Evolutionary conservation across 176 grass and related monocot genomes (phyloP).

Genomic region (Elaeis guineensis): DNA sequence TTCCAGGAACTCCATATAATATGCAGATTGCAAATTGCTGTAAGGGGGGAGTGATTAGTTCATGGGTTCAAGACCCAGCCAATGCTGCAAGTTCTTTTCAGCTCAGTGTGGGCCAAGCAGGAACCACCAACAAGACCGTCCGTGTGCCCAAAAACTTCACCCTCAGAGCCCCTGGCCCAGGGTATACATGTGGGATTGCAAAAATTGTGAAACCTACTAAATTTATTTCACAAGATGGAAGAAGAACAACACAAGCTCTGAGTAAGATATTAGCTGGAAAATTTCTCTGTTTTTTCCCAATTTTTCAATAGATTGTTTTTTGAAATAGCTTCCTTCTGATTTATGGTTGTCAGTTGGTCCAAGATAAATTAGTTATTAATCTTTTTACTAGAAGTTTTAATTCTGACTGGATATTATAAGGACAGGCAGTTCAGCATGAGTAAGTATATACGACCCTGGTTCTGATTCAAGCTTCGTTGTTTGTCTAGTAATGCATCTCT

Average conservation of each 20-base stretch:
- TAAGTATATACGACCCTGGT: too few species aligned
- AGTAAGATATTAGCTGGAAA: background rate
- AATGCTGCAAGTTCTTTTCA: slow-evolving; percentile 22
- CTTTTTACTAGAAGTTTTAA: too few species aligned
- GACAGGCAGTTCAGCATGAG: too few species aligned
- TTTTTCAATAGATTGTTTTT: too few species aligned
- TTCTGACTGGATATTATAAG: too few species aligned
- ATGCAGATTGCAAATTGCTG: slow-evolving; percentile 20
- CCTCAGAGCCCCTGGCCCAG: slow-evolving; percentile 6
- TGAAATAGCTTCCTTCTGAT: background rate
- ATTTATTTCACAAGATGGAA: slow-evolving; percentile 6
- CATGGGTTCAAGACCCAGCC: slow-evolving; percentile 13
- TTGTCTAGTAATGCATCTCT: too few species aligned
- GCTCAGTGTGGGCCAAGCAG: slow-evolving; percentile 10
- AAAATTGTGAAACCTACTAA: background rate
- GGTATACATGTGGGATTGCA: slow-evolving; percentile 13
- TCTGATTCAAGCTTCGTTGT: too few species aligned
- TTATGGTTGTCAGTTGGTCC: background rate
- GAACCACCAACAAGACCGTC: slow-evolving; percentile 6
- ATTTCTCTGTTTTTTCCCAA: too few species aligned
- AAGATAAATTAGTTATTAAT: too few species aligned
- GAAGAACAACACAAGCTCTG: slow-evolving; percentile 16
- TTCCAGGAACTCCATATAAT: slow-evolving; percentile 19
- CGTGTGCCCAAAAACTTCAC: slow-evolving; percentile 10
- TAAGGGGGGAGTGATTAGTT: slow-evolving; percentile 15